A percentile compares a stretch with the other conserved stretches of the same genome.
These are phyloP conservation scores for Fraxinus americana DNA, from an alignment of 257 asterid genomes.

Conservation along the genomic window DNA sequence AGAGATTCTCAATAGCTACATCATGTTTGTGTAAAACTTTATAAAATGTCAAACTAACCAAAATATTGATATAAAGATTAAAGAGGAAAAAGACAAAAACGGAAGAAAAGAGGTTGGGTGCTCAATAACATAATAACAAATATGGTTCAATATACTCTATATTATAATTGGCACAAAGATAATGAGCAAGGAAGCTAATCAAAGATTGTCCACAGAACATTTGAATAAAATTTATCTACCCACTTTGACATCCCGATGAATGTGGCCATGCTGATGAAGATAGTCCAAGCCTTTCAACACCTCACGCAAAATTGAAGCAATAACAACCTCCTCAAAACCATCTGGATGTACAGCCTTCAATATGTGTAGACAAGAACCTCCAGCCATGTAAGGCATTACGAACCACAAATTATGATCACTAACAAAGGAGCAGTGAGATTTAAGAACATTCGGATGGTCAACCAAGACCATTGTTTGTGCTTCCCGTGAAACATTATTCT, in stretches of 20 bases:
- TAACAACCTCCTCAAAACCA: slow-evolving; percentile 94
- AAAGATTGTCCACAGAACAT: slow-evolving; percentile 2
- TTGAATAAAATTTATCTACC: slow-evolving; percentile 35
- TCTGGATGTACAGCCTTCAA: slow-evolving; percentile 84
- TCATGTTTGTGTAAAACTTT: slow-evolving; percentile 7
- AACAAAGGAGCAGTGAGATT: slow-evolving; percentile 94
- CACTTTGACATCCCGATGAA: slow-evolving; percentile 97
- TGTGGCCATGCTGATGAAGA: slow-evolving; percentile 97
- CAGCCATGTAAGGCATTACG: slow-evolving; percentile 96
- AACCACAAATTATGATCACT: slow-evolving; percentile 92
- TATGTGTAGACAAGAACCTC: slow-evolving; percentile 98
- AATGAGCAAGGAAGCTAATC: neutral
- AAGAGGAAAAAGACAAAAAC: neutral
- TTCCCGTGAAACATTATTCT: slow-evolving; percentile 92
- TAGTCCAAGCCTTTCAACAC: slow-evolving; percentile 89
- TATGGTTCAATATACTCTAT: slow-evolving; percentile 5
- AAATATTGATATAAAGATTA: neutral
- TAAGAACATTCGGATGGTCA: slow-evolving; percentile 93
- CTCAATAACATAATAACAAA: neutral
- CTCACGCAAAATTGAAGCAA: slow-evolving; percentile 90
- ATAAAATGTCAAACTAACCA: neutral
- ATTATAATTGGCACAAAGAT: neutral
- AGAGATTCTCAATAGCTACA: neutral
- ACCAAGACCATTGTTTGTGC: slow-evolving; percentile 94
- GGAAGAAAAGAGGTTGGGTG: neutral